Conservation (phyloP, 148 eudicot genomes). For the Vaccinium myrtillus region DNA sequence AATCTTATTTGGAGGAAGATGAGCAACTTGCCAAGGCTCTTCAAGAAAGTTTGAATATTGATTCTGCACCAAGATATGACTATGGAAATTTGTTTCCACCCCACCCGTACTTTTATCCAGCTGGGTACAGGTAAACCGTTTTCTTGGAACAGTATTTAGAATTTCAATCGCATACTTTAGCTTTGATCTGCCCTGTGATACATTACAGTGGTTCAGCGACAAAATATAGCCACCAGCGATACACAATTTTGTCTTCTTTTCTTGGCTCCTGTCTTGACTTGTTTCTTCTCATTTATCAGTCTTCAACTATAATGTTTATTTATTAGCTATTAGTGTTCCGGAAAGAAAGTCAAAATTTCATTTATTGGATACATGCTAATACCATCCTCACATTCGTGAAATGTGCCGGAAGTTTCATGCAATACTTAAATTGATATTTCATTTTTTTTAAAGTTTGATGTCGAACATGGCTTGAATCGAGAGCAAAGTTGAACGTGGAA, state of each 20-base stretch:
- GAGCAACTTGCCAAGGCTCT: constrained; percentile 86
- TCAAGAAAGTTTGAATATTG: constrained; percentile 77
- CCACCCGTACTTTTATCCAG: constrained; percentile 49
- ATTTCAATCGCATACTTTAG: not conserved
- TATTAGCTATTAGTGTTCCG: not conserved
- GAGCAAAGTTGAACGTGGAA: not conserved
- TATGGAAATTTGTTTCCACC: constrained; percentile 53
- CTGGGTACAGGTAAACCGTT: constrained; percentile 59
- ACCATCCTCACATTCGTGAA: not conserved
- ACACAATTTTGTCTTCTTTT: too few species aligned
- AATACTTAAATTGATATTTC: not conserved
- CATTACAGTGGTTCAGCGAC: not conserved
- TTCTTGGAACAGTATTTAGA: not conserved
- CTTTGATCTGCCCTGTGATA: not conserved
- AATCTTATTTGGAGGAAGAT: constrained; percentile 67
- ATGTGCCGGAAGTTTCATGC: not conserved
- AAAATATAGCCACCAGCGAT: not conserved
- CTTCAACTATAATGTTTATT: not conserved
- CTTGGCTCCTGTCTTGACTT: not conserved
- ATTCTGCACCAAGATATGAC: constrained; percentile 60
- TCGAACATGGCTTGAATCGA: not conserved
- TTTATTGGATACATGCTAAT: not conserved
- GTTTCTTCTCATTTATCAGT: not conserved
- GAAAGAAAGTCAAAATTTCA: not conserved
- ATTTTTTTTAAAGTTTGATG: not conserved